Evolutionary conservation across 2,329 filamentous ascomycete species (phyloP), one percentile per base, ranked within the genome.

Genomic region (Microdochium nivale): DNA sequence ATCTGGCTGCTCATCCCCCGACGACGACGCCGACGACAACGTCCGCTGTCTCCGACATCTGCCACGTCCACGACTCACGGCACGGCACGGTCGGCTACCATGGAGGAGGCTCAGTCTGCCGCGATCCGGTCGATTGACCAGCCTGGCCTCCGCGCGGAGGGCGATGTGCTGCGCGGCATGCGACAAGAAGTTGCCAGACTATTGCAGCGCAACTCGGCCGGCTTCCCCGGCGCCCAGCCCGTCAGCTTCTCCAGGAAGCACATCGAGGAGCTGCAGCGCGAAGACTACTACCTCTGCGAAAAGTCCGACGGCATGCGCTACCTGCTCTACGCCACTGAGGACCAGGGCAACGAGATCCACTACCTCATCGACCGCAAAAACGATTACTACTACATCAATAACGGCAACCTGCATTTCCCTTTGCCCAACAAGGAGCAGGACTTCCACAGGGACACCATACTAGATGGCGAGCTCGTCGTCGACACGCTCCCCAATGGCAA

Each of bases 291-390:
- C 66, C 87, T 99, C 57, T 96, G 92, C 75, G 94, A 99, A 71
- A 99, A 99, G 74, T 96, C 92, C 1, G 94, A 99, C 65, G 94
- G 94, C 51, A 89, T 97, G 56, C 84, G 94, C 56, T 96, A 95
- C 67, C 80, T 99, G n/a, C 81, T 99, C 57, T 97, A 95, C 74
- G 83, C 94, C 58, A 90, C 88, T 49, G 68, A 74, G 8, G 85
- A 86, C 64, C 66, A 73, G 5, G 74, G 73, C 51, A 58, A 65
- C 48, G 90, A 95, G 65, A 79, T 85, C 24, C 88, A 94, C 64
- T 96, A 96, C 72, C 78, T 99, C 52, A 96, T 99, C 70, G 92
- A 99, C 71, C 90, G 94, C 64, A 95, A 91, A 72, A 97, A 99
- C 72, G 90, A 97, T 67, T 99, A 94, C 75, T 96, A 92, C 80